These are phyloP conservation scores for Aspergillus fischeri DNA, from an alignment of 2,329 filamentous ascomycete species.

Conservation along the genomic window DNA sequence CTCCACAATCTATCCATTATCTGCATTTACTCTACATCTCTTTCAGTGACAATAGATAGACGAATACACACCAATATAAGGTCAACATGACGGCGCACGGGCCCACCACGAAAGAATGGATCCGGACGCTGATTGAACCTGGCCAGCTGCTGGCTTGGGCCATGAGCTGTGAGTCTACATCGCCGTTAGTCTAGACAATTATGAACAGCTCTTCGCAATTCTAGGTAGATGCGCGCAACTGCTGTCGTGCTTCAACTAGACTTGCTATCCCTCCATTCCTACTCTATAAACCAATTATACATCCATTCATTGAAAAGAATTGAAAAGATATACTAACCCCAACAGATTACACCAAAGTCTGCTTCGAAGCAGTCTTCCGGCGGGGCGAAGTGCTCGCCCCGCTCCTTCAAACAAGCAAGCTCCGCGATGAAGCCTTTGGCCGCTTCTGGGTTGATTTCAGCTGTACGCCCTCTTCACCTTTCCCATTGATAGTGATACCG, in stretches of 20 bases:
- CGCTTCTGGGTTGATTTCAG: constrained; percentile 40
- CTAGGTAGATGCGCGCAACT: too few relatives aligned
- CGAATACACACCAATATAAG: neutral
- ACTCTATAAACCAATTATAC: neutral
- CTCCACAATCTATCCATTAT: neutral
- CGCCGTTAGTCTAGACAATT: neutral
- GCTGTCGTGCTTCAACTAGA: too few relatives aligned
- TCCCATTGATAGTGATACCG: neutral
- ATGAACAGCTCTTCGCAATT: neutral
- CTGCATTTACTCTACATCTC: neutral
- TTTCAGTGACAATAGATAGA: neutral
- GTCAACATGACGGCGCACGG: constrained; percentile 3
- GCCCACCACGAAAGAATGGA: constrained; percentile 12
- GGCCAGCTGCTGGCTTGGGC: constrained; percentile 21
- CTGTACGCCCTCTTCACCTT: constrained; percentile 18
- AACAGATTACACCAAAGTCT: constrained; percentile 30
- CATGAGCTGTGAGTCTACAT: constrained; percentile 24
- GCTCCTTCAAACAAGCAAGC: constrained; percentile 23
- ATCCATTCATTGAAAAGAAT: neutral
- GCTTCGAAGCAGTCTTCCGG: constrained; percentile 30
- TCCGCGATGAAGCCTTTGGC: constrained; percentile 40
- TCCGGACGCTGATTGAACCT: constrained; percentile 21
- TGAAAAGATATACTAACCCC: constrained; percentile 9
- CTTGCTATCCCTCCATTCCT: neutral
- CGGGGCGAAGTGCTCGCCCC: constrained; percentile 34